Evolutionary conservation across 176 grass and related monocot species (phyloP), one percentile per base, ranked within the genome.

Genomic region (Carex cristatella): DNA sequence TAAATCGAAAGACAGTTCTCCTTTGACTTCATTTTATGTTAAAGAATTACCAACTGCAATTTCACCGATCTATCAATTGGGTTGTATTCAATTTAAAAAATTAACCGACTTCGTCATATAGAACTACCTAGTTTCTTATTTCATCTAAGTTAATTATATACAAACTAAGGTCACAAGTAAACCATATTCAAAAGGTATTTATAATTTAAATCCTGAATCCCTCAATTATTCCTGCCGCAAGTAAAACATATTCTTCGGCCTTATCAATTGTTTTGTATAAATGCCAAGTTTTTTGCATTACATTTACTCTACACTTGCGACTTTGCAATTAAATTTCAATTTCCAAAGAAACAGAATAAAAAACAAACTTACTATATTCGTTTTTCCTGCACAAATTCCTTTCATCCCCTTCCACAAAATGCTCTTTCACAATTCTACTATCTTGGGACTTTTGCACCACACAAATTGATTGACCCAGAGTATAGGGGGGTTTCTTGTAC

Each of bases 401-500:
- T 73, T 91, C 93, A 81, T 79, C 51, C 53, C 57, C 84, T 84
- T 87, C 86, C 67, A 82, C 86, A 61, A 89, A 92, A 86, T 92
- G 84, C 71, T 90, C 87, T 84, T 74, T 88, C 7, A 66, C 86
- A 54, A 48, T 56, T 77, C 78, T 83, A 83, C 44, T 86, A 28
- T 95, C 96, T 90, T 88, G 87, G 51, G 79, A 80, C 74, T 92
- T 94, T 38, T 95, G 93, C 84, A 90, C 87, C 76, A 80, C 75
- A 61, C 65, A 90, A 67, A 81, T 37, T 78, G 81, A 73, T 30
- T 89, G 86, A 68, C 65, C 87, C 79, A 84, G 51, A 77, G 86
- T 87, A 85, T 92, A 89, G 38, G 93, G 96, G 48, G 91, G 90
- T 76, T 90, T 95, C 67, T 92, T 92, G 86, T 92, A 90, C 32